Conservation (phyloP, 768 basidiomycete genomes). For the Floccularia luteovirens region DNA sequence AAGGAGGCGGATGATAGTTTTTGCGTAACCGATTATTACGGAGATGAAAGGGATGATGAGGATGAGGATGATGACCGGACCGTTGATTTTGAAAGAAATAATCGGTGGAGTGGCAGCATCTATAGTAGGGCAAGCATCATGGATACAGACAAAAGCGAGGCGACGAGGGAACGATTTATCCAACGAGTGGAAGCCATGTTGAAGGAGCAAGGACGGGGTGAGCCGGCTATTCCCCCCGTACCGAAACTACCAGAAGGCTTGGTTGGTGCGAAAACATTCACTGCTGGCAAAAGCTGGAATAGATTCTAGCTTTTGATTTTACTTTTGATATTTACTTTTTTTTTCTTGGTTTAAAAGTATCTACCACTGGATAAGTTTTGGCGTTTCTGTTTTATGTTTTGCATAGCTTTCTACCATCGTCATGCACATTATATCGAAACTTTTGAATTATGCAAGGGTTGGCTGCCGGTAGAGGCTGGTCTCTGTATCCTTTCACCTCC, state of each 20-base stretch:
- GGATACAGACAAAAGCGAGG: slow-evolving; percentile 44
- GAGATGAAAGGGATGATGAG: slow-evolving; percentile 9
- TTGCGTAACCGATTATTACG: slow-evolving; percentile 1
- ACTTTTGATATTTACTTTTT: slow-evolving; percentile 1
- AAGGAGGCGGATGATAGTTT: slow-evolving; percentile 4
- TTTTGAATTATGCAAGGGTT: too few relatives aligned
- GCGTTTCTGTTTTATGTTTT: background rate
- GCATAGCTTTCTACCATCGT: background rate
- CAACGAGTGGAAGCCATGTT: slow-evolving; percentile 46
- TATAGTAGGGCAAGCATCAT: slow-evolving; percentile 47
- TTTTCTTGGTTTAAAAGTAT: background rate
- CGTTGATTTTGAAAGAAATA: background rate
- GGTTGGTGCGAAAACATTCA: slow-evolving; percentile 7
- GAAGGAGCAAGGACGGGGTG: slow-evolving; percentile 16
- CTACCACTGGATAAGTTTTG: background rate
- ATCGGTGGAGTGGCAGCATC: slow-evolving; percentile 18
- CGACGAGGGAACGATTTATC: slow-evolving; percentile 41
- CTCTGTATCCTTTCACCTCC: too few relatives aligned
- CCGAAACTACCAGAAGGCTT: slow-evolving; percentile 31
- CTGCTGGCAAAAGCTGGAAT: slow-evolving; percentile 18
- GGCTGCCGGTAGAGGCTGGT: too few relatives aligned
- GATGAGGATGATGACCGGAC: slow-evolving; percentile 8
- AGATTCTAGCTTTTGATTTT: slow-evolving; percentile 18
- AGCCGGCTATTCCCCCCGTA: slow-evolving; percentile 31
- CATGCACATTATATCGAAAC: background rate